Evolutionary conservation across 2,329 filamentous ascomycete species (phyloP).

Genomic region (Aschersonia sp.): DNA sequence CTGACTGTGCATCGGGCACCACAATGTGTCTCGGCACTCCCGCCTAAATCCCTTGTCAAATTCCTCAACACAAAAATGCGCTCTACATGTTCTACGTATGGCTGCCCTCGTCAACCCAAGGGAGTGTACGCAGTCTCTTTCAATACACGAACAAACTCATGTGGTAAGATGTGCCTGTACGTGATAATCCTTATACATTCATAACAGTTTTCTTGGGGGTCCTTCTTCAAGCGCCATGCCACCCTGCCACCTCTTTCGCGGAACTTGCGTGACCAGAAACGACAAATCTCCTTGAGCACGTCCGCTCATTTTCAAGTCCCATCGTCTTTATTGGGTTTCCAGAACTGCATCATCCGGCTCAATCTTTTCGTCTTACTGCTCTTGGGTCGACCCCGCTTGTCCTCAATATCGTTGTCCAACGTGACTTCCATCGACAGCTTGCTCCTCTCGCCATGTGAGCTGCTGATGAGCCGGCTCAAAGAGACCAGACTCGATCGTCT

Average conservation of each 20-base stretch:
- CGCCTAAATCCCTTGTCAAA: too few species aligned
- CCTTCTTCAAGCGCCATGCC: not conserved
- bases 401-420: conserved; percentile 36
- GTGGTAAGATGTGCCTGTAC: conserved; percentile 1
- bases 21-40: too few species aligned
- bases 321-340: conserved; percentile 43
- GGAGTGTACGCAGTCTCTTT: not conserved
- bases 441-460: conserved; percentile 59
- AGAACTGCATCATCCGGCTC: conserved; percentile 67
- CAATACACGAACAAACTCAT: not conserved
- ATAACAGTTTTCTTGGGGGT: not conserved
- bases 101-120: not conserved
- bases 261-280: too few species aligned
- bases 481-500: conserved; percentile 66
- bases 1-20: too few species aligned
- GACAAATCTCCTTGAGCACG: not conserved
- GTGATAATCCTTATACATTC: conserved; percentile 10
- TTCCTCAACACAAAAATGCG: too few species aligned
- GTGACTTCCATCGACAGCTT: conserved; percentile 58
- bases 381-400: conserved; percentile 38
- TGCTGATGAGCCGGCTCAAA: conserved; percentile 61
- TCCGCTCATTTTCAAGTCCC: not conserved
- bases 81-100: too few species aligned
- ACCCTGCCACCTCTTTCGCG: too few species aligned
- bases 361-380: conserved; percentile 53